Percentiles rank a stretch among this genome's conserved stretches.
Conservation (phyloP, 345 rosid species). For the Clarkia xantiana region DNA sequence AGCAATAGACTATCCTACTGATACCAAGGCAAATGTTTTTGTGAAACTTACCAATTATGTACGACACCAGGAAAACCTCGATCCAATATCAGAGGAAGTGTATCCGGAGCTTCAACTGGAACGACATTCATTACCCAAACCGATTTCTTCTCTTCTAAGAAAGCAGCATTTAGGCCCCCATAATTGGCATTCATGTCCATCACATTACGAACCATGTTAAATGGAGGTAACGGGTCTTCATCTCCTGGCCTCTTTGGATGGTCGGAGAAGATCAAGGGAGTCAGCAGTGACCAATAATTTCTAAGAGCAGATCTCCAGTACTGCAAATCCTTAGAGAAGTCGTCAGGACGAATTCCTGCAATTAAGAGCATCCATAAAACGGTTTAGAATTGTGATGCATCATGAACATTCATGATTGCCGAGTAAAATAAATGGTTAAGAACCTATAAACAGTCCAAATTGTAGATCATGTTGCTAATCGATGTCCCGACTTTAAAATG, state of each 20-base stretch:
- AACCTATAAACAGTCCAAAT: too few species aligned
- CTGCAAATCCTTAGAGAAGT: slow-evolving; percentile 59
- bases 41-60: slow-evolving; percentile 72
- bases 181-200: slow-evolving; percentile 97
- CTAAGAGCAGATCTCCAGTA: slow-evolving; percentile 58
- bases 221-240: slow-evolving; percentile 95
- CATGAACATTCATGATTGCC: not conserved
- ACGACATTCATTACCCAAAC: slow-evolving; percentile 97
- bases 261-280: slow-evolving; percentile 93
- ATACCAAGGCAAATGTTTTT: not conserved
- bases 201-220: slow-evolving; percentile 90
- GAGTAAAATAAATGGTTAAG: too few species aligned
- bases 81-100: slow-evolving; percentile 81
- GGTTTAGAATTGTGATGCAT: not conserved
- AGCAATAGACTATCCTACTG: not conserved
- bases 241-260: slow-evolving; percentile 99
- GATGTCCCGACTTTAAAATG: too few species aligned
- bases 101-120: slow-evolving; percentile 54
- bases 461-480: too few species aligned
- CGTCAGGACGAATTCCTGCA: slow-evolving; percentile 70
- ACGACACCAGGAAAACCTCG: slow-evolving; percentile 83
- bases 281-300: slow-evolving; percentile 89
- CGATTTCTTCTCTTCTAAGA: slow-evolving; percentile 55
- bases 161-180: slow-evolving; percentile 73
- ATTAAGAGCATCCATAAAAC: slow-evolving; percentile 12